phyloP scores from a whole-genome alignment of 768 basidiomycete species.

The Rhizopogon sp. region DNA sequence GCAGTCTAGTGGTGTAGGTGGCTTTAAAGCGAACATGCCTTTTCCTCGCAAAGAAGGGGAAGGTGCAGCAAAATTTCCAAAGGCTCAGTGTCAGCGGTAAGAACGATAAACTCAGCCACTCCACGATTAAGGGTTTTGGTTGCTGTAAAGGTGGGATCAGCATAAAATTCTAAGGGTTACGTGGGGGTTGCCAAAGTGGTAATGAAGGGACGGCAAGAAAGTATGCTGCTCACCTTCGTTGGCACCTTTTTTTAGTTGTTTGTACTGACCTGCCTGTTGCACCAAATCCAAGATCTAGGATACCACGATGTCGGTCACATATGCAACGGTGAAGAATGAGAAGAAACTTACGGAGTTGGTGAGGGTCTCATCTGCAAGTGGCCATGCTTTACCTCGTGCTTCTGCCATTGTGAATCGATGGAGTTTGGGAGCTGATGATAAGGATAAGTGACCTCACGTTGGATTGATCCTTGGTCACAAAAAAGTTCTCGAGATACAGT shows the following conservation, averaged over 20 bases:
- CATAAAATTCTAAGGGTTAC: background rate
- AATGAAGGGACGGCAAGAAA: background rate
- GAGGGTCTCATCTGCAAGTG: slow-evolving; percentile 76
- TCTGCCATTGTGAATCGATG: slow-evolving; percentile 51
- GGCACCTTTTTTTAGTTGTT: slow-evolving; percentile 97
- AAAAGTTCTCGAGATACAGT: background rate
- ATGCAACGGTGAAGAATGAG: background rate
- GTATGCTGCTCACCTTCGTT: slow-evolving; percentile 75
- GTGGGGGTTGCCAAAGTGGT: background rate
- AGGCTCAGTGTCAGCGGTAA: slow-evolving; percentile 96
- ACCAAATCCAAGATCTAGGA: slow-evolving; percentile 89
- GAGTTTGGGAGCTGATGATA: slow-evolving; percentile 2
- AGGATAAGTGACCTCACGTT: slow-evolving; percentile 66
- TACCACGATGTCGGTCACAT: background rate
- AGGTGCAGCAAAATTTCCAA: slow-evolving; percentile 97
- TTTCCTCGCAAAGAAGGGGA: slow-evolving; percentile 96
- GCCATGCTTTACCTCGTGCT: slow-evolving; percentile 79
- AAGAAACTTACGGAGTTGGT: slow-evolving; percentile 74
- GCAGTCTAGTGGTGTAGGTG: background rate
- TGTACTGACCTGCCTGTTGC: slow-evolving; percentile 94
- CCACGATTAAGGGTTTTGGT: slow-evolving; percentile 98
- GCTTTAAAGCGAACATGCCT: slow-evolving; percentile 44
- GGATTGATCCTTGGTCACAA: slow-evolving; percentile 80
- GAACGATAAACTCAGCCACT: slow-evolving; percentile 94
- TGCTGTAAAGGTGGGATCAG: slow-evolving; percentile 40